Percentiles rank a stretch among this genome's conserved stretches.
Evolutionary conservation across 1,284 basidiomycete species (phyloP).

Genomic region (Sporisorium scitamineum): DNA sequence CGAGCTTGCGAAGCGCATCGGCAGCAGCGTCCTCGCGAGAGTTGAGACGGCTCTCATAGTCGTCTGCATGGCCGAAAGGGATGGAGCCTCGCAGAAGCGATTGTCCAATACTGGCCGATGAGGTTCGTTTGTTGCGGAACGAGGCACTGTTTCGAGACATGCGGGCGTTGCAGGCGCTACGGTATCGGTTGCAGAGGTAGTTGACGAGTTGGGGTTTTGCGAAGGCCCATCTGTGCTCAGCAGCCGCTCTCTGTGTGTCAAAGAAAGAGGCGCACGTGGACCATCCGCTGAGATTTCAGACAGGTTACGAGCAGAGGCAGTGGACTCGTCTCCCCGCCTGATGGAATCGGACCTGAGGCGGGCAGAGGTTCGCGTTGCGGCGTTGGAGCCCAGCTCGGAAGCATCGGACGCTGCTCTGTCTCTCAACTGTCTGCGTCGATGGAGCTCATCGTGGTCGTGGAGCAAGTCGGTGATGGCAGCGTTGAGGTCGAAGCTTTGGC

Average conservation of each 20-base stretch:
- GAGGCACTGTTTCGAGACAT: conserved; percentile 36
- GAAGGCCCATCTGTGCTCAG: conserved; percentile 21
- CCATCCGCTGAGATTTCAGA: conserved; percentile 5
- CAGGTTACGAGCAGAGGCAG: conserved; percentile 7
- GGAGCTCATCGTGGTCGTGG: conserved; percentile 55
- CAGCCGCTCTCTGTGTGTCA: conserved; percentile 31
- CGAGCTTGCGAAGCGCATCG: conserved; percentile 91
- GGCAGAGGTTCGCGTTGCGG: conserved; percentile 6
- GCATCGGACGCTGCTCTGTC: conserved; percentile 36
- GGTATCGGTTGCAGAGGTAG: conserved; percentile 6
- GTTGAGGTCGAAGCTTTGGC: conserved; percentile 62
- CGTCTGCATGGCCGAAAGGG: conserved; percentile 53
- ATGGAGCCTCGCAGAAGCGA: conserved; percentile 63
- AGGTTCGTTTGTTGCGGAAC: conserved; percentile 47
- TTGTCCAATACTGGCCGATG: conserved; percentile 73
- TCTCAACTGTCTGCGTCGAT: conserved; percentile 42
- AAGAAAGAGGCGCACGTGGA: conserved; percentile 8
- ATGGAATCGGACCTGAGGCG: conserved; percentile 23
- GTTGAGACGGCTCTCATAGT: conserved; percentile 49
- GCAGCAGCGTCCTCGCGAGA: conserved; percentile 81
- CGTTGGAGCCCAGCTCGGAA: conserved; percentile 12
- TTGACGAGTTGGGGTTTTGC: conserved; percentile 3
- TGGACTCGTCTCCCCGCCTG: conserved; percentile 21
- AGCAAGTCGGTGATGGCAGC: conserved; percentile 62
- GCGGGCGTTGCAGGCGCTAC: conserved; percentile 22